Evolutionary conservation across 2,329 filamentous ascomycete species (phyloP).

Genomic region (Talaromyces sp.): DNA sequence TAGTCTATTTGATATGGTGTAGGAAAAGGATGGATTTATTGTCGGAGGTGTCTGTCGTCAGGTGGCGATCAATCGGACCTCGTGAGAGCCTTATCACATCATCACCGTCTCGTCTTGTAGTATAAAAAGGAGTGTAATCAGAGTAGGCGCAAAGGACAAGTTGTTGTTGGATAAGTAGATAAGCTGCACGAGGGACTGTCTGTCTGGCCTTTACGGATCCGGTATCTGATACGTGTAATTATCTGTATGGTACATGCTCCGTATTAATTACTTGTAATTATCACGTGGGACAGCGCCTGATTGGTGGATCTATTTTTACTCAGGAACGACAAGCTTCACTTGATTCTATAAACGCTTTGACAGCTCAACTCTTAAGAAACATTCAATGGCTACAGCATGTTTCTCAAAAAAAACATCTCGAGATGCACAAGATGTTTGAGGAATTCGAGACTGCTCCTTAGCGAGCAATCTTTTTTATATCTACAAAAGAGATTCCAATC

Average conservation of each 20-base stretch:
- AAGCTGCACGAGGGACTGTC: background rate
- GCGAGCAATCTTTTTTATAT: conserved; percentile 24
- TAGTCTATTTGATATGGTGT: background rate
- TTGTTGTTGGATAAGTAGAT: conserved; percentile 15
- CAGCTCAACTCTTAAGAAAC: background rate
- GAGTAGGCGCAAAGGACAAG: conserved; percentile 5
- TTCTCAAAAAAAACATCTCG: conserved; percentile 24
- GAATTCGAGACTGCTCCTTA: conserved; percentile 34
- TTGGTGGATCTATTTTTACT: conserved; percentile 3
- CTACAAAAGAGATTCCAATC: conserved; percentile 28
- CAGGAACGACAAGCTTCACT: background rate
- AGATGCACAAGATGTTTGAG: conserved; percentile 49
- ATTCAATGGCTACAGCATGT: conserved; percentile 16
- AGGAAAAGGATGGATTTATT: background rate
- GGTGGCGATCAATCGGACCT: conserved; percentile 11
- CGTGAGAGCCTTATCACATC: conserved; percentile 17
- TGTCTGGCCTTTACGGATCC: conserved; percentile 37
- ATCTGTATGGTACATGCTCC: background rate
- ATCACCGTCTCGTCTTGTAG: conserved; percentile 2
- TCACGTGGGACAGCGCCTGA: conserved; percentile 3
- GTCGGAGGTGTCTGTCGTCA: conserved; percentile 8
- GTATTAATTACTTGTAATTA: conserved; percentile 5
- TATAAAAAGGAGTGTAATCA: background rate
- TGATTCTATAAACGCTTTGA: background rate
- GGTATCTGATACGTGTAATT: conserved; percentile 18